A percentile compares a stretch with the other conserved stretches of the same genome.
Conservation (phyloP, 768 basidiomycete genomes). For the Candolleomyces eurysporus region DNA sequence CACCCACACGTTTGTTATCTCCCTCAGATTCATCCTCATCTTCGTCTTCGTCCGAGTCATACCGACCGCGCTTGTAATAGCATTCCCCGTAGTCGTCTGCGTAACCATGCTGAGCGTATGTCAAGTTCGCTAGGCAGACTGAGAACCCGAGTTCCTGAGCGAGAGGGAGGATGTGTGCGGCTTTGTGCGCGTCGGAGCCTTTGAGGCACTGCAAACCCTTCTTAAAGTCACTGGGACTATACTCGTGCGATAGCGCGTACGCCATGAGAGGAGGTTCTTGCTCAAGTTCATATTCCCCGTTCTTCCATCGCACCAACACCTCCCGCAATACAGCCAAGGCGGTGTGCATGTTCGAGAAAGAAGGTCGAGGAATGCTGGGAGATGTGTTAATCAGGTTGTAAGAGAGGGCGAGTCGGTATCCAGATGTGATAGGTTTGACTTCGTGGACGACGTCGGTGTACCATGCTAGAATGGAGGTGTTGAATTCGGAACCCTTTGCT, state of each 20-base stretch:
- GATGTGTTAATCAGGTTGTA: conserved; percentile 47
- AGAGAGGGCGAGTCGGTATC: conserved; percentile 49
- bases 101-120: conserved; percentile 22
- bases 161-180: conserved; percentile 28
- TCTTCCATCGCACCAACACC: conserved; percentile 38
- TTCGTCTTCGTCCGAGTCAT: conserved; percentile 14
- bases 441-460: conserved; percentile 53
- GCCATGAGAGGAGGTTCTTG: conserved; percentile 19
- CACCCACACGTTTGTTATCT: no score
- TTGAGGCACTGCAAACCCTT: conserved; percentile 28
- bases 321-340: conserved; percentile 22
- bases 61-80: not conserved
- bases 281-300: conserved; percentile 16
- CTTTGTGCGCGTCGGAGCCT: conserved; percentile 35
- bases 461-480: conserved; percentile 45
- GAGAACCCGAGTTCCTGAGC: conserved; percentile 32
- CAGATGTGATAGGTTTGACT: conserved; percentile 47
- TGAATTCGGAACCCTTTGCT: conserved; percentile 24
- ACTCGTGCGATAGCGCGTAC: conserved; percentile 27
- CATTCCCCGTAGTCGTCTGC: conserved; percentile 19
- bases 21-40: conserved; percentile 20
- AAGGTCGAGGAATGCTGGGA: conserved; percentile 25
- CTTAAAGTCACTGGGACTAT: conserved; percentile 21
- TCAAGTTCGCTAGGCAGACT: conserved; percentile 35
- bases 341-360: conserved; percentile 22